Evolutionary conservation across 1,284 basidiomycete species (phyloP).

Genomic region (Cryptococcus sp.): DNA sequence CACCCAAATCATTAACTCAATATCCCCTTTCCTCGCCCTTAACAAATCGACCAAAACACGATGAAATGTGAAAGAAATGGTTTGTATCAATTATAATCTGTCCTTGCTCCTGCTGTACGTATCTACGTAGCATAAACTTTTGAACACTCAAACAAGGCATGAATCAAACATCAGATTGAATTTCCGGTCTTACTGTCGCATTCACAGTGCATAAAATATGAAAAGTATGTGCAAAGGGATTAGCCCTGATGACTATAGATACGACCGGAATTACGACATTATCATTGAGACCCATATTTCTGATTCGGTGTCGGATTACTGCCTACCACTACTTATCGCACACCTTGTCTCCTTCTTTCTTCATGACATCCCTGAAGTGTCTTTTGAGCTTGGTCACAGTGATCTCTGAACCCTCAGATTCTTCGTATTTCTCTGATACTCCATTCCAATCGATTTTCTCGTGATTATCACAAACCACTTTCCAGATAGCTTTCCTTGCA

Average conservation of each 20-base stretch:
- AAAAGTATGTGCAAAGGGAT: too few species aligned
- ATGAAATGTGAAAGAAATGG: background rate
- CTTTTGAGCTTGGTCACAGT: slow-evolving; percentile 25
- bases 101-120: background rate
- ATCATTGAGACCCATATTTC: too few species aligned
- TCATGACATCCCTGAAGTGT: slow-evolving; percentile 29
- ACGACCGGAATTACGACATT: too few species aligned
- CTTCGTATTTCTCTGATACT: slow-evolving; percentile 13
- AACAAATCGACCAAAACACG: background rate
- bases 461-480: background rate
- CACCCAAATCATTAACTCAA: background rate
- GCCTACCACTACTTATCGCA: slow-evolving; percentile 1
- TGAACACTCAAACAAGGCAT: background rate
- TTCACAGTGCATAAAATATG: too few species aligned
- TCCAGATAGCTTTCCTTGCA: slow-evolving; percentile 9
- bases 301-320: too few species aligned
- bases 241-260: too few species aligned
- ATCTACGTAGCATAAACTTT: background rate
- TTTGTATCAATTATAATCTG: background rate
- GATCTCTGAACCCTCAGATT: slow-evolving; percentile 10
- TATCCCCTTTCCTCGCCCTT: background rate
- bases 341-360: slow-evolving; percentile 25
- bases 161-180: background rate
- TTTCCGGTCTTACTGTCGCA: too few species aligned
- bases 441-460: slow-evolving; percentile 13